These are phyloP conservation scores for Cryptococcus sp. DNA, from an alignment of 1,284 basidiomycete species.

Conservation along the genomic window DNA sequence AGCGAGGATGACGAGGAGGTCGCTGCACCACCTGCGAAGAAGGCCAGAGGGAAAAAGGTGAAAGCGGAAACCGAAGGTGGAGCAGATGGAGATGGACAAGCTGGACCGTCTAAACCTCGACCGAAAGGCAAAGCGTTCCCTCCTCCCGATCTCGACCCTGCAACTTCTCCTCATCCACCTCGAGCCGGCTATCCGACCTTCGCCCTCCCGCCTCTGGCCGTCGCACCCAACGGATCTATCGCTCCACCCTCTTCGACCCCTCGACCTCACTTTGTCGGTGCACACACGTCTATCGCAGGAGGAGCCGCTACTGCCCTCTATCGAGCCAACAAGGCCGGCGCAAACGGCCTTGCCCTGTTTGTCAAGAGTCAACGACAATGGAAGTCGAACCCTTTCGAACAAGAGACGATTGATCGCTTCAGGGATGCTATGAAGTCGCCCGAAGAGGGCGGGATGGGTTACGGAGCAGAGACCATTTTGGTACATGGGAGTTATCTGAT, in stretches of 20 bases:
- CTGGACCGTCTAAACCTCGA: background rate
- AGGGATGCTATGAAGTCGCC: slow-evolving; percentile 53
- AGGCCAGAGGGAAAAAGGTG: slow-evolving; percentile 3
- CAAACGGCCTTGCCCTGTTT: slow-evolving; percentile 76
- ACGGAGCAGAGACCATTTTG: slow-evolving; percentile 57
- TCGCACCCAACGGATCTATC: slow-evolving; percentile 19
- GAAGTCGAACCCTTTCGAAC: slow-evolving; percentile 58
- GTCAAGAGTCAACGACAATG: slow-evolving; percentile 78
- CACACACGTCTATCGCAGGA: slow-evolving; percentile 73
- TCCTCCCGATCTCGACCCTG: slow-evolving; percentile 35
- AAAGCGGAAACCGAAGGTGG: slow-evolving; percentile 10
- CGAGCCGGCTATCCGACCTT: slow-evolving; percentile 35
- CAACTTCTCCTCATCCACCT: slow-evolving; percentile 18
- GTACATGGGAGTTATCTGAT: slow-evolving; percentile 82
- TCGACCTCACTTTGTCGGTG: slow-evolving; percentile 54
- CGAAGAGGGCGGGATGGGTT: slow-evolving; percentile 51
- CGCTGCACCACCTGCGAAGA: background rate
- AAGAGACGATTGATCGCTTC: slow-evolving; percentile 54
- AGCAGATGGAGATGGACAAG: background rate
- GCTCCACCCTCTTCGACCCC: slow-evolving; percentile 8
- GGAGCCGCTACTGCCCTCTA: slow-evolving; percentile 67
- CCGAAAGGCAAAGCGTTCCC: slow-evolving; percentile 25
- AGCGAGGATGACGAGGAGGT: background rate
- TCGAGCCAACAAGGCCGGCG: slow-evolving; percentile 68
- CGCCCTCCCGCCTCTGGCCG: slow-evolving; percentile 9